Percentiles rank a stretch among this genome's conserved stretches.
Conservation (phyloP, 306 rosid species). For the Glycine latifolia region DNA sequence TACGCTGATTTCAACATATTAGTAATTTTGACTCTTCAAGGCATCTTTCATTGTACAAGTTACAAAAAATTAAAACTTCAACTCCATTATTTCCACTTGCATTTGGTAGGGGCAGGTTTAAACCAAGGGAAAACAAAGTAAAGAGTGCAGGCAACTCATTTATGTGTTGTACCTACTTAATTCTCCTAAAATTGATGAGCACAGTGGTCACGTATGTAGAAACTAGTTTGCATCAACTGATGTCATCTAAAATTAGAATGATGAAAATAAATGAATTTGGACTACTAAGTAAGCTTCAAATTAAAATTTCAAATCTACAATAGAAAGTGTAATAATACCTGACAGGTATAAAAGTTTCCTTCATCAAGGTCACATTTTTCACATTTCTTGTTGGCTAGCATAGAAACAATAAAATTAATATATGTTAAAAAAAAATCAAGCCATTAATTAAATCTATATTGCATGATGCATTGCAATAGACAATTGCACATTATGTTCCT, state of each 20-base stretch:
- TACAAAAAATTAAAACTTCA: background rate
- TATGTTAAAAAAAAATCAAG: background rate
- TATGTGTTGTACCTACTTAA: background rate
- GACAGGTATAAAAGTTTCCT: conserved; percentile 58
- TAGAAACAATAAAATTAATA: conserved; percentile 19
- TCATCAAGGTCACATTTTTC: conserved; percentile 87
- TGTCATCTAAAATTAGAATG: conserved; percentile 51
- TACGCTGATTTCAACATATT: background rate
- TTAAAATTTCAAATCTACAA: background rate
- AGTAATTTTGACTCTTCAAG: background rate
- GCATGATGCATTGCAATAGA: conserved; percentile 52
- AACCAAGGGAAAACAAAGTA: too few relatives aligned
- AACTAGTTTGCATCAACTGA: conserved; percentile 57
- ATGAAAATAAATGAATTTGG: conserved; percentile 5
- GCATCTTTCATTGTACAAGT: background rate
- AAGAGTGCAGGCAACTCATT: too few relatives aligned
- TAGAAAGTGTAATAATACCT: conserved; percentile 30
- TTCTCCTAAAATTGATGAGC: conserved; percentile 54
- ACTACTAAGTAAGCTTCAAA: conserved; percentile 25
- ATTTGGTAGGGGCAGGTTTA: too few relatives aligned
- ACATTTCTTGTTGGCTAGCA: conserved; percentile 70
- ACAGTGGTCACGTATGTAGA: conserved; percentile 50
- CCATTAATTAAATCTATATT: background rate
- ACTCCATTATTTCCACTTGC: too few relatives aligned
- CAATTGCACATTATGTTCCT: conserved; percentile 11